phyloP scores from a whole-genome alignment of 495 filamentous ascomycete species.

The Penicillium bovifimosum region DNA sequence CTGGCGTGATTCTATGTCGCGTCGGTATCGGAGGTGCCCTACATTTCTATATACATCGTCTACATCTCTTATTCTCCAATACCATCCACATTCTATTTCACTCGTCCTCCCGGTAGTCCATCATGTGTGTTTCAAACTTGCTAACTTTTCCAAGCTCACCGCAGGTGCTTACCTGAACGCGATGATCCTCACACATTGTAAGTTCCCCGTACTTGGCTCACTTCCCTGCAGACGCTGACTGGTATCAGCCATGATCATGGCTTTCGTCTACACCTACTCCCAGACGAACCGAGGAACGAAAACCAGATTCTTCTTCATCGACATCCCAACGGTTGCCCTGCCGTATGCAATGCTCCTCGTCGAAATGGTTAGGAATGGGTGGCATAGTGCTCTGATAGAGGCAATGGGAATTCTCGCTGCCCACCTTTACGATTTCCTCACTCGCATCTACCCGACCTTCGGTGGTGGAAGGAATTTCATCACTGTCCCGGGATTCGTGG shows the following conservation, averaged over 20 bases:
- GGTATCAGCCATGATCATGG: conserved; percentile 60
- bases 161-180: conserved; percentile 47
- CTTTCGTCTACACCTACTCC: conserved; percentile 71
- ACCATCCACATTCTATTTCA: conserved; percentile 17
- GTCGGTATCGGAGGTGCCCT: conserved; percentile 82
- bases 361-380: conserved; percentile 55
- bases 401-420: conserved; percentile 70
- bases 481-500: conserved; percentile 61
- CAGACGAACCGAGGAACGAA: conserved; percentile 75
- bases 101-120: conserved; percentile 18
- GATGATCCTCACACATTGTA: conserved; percentile 52
- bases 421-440: conserved; percentile 81
- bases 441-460: conserved; percentile 74
- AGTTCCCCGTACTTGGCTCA: conserved; percentile 12
- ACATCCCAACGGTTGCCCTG: conserved; percentile 66
- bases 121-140: conserved; percentile 4
- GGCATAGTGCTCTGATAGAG: conserved; percentile 46
- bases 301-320: conserved; percentile 67
- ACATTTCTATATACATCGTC: conserved; percentile 53
- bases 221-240: conserved; percentile 22
- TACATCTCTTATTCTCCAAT: conserved; percentile 20
- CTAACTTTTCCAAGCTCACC: conserved; percentile 38
- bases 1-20: conserved; percentile 56
- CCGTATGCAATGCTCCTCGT: conserved; percentile 70
- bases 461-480: conserved; percentile 71